Evolutionary conservation across 2,329 filamentous ascomycete species (phyloP).

Genomic region (Penicillium thymicola): DNA sequence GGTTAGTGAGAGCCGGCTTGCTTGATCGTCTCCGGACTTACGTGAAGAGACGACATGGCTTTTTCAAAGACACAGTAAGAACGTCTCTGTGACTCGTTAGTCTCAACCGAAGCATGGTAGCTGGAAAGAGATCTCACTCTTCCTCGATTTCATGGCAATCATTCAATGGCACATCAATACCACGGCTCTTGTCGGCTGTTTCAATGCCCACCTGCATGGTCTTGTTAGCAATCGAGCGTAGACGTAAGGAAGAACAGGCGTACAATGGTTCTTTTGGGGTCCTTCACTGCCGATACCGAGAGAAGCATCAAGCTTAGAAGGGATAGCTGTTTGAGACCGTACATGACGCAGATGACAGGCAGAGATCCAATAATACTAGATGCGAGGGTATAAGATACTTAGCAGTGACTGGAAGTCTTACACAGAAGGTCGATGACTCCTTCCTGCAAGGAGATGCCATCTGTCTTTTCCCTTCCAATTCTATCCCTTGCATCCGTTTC

Average conservation of each 20-base stretch:
- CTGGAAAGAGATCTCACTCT: conserved; percentile 14
- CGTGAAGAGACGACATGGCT: conserved; percentile 26
- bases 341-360: conserved; percentile 11
- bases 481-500: conserved; percentile 4
- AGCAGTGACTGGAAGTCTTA: background rate
- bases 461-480: background rate
- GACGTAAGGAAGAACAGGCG: background rate
- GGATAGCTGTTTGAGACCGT: conserved; percentile 20
- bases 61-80: conserved; percentile 20
- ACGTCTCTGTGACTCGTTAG: conserved; percentile 15
- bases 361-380: background rate
- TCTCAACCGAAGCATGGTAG: background rate
- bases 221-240: background rate
- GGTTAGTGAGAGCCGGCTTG: background rate
- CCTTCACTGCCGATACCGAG: conserved; percentile 15
- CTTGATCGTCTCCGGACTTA: conserved; percentile 5
- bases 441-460: background rate
- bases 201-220: conserved; percentile 21
- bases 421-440: background rate
- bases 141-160: conserved; percentile 23
- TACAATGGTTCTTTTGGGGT: conserved; percentile 15
- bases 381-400: background rate
- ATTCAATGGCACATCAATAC: conserved; percentile 19
- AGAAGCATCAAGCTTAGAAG: conserved; percentile 23
- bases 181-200: conserved; percentile 17